phyloP scores from a whole-genome alignment of 2,329 filamentous ascomycete genomes.

The Cercospora citrullina region DNA sequence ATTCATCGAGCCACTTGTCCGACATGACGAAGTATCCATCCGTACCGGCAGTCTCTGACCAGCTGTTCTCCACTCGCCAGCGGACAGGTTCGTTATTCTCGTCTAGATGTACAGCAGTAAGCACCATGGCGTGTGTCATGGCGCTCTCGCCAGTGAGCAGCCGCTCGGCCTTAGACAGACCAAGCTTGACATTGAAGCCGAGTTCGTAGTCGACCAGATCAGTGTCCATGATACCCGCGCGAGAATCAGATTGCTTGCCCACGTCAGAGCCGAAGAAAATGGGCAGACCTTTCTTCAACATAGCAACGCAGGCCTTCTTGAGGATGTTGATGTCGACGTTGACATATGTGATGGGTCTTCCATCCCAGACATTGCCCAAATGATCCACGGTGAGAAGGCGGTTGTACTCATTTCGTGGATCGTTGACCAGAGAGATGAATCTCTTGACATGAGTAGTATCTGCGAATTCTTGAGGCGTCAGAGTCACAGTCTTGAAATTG shows the following conservation, averaged over 20 bases:
- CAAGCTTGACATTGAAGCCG: conserved; percentile 75
- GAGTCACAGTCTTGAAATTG: conserved; percentile 61
- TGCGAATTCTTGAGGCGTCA: conserved; percentile 71
- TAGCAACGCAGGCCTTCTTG: conserved; percentile 71
- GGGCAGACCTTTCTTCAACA: conserved; percentile 75
- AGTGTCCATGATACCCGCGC: conserved; percentile 76
- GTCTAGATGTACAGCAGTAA: conserved; percentile 81
- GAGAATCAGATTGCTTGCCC: conserved; percentile 72
- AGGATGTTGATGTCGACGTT: conserved; percentile 75
- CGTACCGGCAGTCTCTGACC: conserved; percentile 67
- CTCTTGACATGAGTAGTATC: conserved; percentile 64
- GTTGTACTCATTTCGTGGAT: conserved; percentile 74
- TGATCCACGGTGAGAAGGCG: conserved; percentile 73
- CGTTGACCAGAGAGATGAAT: conserved; percentile 81
- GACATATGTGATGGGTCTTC: conserved; percentile 73
- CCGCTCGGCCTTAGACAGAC: conserved; percentile 73
- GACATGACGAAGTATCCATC: conserved; percentile 90
- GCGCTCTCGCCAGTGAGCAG: conserved; percentile 71
- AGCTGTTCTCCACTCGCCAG: conserved; percentile 87
- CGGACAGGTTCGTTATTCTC: conserved; percentile 63
- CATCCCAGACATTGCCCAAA: conserved; percentile 79
- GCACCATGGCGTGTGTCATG: conserved; percentile 92
- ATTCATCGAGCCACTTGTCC: conserved; percentile 65
- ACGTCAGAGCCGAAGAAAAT: conserved; percentile 91
- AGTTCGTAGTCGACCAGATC: conserved; percentile 75